These are phyloP conservation scores for Naumovozyma baii DNA, from an alignment of 805 yeast species.

Conservation along the genomic window DNA sequence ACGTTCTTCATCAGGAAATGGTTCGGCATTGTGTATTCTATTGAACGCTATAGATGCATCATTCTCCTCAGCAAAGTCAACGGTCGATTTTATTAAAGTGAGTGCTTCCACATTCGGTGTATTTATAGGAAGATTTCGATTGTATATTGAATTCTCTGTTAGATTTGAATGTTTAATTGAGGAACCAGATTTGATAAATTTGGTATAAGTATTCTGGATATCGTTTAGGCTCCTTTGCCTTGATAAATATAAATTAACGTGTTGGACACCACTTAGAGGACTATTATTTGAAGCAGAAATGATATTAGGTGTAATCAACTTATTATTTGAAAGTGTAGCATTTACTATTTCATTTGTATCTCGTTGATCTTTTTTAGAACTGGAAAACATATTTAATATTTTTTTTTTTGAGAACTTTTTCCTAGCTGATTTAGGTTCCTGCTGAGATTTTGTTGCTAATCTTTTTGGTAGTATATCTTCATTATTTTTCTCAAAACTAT, in stretches of 20 bases:
- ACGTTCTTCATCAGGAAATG: neutral
- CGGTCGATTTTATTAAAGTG: neutral
- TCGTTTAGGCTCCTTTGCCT: neutral
- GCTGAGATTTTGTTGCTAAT: neutral
- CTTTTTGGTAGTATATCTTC: neutral
- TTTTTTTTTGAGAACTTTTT: neutral
- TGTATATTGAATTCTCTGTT: neutral
- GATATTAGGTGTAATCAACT: no score
- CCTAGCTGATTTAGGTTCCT: neutral
- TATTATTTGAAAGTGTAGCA: no score
- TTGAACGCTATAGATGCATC: slow-evolving; percentile 31
- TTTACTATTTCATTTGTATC: neutral
- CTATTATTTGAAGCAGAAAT: neutral
- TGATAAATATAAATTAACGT: neutral
- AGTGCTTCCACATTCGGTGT: neutral
- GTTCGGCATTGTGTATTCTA: slow-evolving; percentile 12
- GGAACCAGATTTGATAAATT: neutral
- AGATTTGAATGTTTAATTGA: neutral
- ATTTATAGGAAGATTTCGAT: neutral
- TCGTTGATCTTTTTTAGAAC: neutral
- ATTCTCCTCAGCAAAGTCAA: slow-evolving; percentile 19
- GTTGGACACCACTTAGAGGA: neutral
- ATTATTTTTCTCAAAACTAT: neutral
- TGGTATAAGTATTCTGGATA: neutral
- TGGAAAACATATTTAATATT: neutral